phyloP scores from a whole-genome alignment of 805 yeast genomes.

The Saccharomycopsis sp. region DNA sequence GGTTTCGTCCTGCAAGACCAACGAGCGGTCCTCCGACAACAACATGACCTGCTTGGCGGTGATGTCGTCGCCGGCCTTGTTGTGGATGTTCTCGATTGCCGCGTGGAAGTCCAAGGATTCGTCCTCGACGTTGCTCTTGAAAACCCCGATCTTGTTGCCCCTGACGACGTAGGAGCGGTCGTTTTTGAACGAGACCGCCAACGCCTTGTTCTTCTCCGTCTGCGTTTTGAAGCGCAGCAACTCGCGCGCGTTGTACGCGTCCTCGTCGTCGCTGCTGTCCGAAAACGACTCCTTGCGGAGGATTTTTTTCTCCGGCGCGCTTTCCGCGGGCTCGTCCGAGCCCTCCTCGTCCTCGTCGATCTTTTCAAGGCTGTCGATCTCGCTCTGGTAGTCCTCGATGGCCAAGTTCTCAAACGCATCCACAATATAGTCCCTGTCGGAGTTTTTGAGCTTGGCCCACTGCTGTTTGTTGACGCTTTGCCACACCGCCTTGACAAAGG shows the following conservation, averaged over 20 bases:
- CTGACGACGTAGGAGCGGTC: slow-evolving; percentile 75
- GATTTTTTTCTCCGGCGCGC: slow-evolving; percentile 23
- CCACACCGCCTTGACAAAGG: slow-evolving; percentile 50
- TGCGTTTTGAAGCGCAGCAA: slow-evolving; percentile 21
- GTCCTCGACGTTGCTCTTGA: slow-evolving; percentile 46
- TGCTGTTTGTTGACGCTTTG: slow-evolving; percentile 46
- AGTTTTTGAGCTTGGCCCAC: slow-evolving; percentile 38
- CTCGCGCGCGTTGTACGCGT: slow-evolving; percentile 23
- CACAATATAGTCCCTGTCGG: slow-evolving; percentile 49
- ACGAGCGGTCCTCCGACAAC: slow-evolving; percentile 62
- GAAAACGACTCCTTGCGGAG: slow-evolving; percentile 30
- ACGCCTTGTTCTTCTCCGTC: slow-evolving; percentile 48
- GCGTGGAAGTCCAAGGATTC: slow-evolving; percentile 55
- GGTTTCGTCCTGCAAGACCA: slow-evolving; percentile 61
- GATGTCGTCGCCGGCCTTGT: slow-evolving; percentile 40
- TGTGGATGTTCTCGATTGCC: slow-evolving; percentile 54
- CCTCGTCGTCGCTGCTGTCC: slow-evolving; percentile 32
- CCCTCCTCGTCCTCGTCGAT: slow-evolving; percentile 29
- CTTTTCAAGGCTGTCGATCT: slow-evolving; percentile 24
- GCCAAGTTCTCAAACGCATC: slow-evolving; percentile 44
- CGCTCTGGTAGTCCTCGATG: slow-evolving; percentile 31
- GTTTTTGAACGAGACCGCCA: slow-evolving; percentile 64
- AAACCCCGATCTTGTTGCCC: slow-evolving; percentile 75
- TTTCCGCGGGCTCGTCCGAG: slow-evolving; percentile 33
- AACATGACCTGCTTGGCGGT: slow-evolving; percentile 66